phyloP scores from a whole-genome alignment of 1,284 basidiomycete genomes.

The Trichosporon sp. region DNA sequence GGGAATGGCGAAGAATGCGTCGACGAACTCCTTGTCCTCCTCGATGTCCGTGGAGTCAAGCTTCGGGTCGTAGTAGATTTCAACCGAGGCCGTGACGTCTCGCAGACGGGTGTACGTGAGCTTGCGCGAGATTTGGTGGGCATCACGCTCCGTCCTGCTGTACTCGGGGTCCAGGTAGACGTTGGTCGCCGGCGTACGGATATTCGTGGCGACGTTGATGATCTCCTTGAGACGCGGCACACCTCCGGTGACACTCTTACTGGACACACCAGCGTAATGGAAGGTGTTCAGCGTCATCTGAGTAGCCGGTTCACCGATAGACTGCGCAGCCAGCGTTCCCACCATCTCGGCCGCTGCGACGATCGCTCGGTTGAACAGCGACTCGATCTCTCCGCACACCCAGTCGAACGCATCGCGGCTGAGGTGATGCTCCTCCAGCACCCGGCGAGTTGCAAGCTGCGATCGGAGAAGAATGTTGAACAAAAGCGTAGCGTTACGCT shows the following conservation, averaged over 20 bases:
- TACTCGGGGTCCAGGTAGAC: slow-evolving; percentile 81
- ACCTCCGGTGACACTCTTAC: slow-evolving; percentile 96
- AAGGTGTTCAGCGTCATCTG: slow-evolving; percentile 99
- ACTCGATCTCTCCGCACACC: slow-evolving; percentile 93
- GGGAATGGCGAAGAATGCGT: slow-evolving; percentile 98
- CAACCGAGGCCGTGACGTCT: slow-evolving; percentile 90
- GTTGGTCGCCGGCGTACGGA: slow-evolving; percentile 93
- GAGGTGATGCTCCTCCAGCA: slow-evolving; percentile 80
- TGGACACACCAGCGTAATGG: slow-evolving; percentile 98
- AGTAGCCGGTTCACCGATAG: slow-evolving; percentile 98
- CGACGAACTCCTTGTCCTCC: slow-evolving; percentile 92
- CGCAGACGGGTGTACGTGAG: slow-evolving; percentile 90
- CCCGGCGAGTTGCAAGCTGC: slow-evolving; percentile 73
- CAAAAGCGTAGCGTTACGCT: slow-evolving; percentile 82
- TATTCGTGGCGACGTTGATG: slow-evolving; percentile 97
- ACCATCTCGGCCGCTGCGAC: slow-evolving; percentile 98
- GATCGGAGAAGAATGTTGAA: slow-evolving; percentile 93
- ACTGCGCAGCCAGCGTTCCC: slow-evolving; percentile 94
- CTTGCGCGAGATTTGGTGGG: slow-evolving; percentile 46
- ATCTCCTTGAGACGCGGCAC: slow-evolving; percentile 97
- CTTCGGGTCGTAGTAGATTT: slow-evolving; percentile 98
- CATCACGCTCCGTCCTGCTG: slow-evolving; percentile 64
- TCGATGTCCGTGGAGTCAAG: slow-evolving; percentile 89
- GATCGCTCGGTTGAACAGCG: slow-evolving; percentile 86
- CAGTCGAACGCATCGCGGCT: slow-evolving; percentile 92